phyloP scores from a whole-genome alignment of 202 grass and related monocot genomes.

The Cymbopogon flexuosus region DNA sequence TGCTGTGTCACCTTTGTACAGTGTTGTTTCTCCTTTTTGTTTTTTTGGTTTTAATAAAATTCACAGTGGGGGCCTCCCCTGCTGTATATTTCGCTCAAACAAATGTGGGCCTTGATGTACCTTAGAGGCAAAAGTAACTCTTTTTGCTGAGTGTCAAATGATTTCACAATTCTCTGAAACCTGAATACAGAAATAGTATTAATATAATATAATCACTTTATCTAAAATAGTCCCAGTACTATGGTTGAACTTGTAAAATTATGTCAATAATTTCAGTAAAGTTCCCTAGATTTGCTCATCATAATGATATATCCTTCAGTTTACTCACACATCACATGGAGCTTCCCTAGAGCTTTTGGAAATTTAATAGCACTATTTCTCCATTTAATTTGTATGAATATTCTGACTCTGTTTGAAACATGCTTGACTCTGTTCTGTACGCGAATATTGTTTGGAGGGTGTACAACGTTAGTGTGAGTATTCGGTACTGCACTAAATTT shows the following conservation, averaged over 20 bases:
- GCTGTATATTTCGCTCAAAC: no score
- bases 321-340: background rate
- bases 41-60: no score
- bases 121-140: background rate
- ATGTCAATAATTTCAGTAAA: background rate
- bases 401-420: background rate
- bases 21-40: no score
- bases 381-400: background rate
- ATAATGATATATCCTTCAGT: background rate
- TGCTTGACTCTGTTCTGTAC: background rate
- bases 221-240: background rate
- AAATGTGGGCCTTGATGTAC: background rate
- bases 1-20: no score
- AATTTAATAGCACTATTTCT: background rate
- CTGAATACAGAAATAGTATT: background rate
- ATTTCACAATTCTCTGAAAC: constrained; percentile 20
- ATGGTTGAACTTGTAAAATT: background rate
- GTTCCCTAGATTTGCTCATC: background rate
- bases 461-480: background rate
- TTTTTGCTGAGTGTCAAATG: background rate
- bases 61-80: no score
- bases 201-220: background rate
- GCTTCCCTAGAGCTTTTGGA: background rate
- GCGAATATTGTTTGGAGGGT: background rate
- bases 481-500: constrained; percentile 1